Evolutionary conservation across 345 rosid genomes (phyloP), one percentile per base, ranked within the genome.

Genomic region (Camelina neglecta): DNA sequence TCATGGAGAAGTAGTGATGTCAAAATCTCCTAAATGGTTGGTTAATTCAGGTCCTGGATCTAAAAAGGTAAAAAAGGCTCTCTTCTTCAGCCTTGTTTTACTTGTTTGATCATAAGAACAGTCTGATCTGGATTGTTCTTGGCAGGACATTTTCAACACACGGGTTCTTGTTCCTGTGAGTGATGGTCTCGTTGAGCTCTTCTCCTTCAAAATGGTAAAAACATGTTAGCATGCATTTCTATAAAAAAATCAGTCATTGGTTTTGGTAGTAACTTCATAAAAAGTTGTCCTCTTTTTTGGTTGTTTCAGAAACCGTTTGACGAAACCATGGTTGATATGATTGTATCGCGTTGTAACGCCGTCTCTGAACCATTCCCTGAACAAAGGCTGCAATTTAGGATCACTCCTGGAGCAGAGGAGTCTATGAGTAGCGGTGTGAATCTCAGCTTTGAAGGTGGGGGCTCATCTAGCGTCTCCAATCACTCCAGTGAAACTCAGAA

Each of bases 101-200:
- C 49, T 24, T 49, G 21, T 56, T 45, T 57, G 13, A 6, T 57
- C 67, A 47, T 16, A 64, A 71, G 53, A 71, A 48, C 42, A 47
- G 3, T 60, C 59, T 47, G 67, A 45, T 53, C 31, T 53, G 6
- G 48, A 5, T 57, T 53, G 5, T 50, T 48, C 26, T 63, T 77
- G 41, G 65, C 88, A 88, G 94, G 90, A 84, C 63, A 23, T 71
- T 36, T 53, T 71, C 13, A 90, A 86, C 49, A 91, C 98, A 1
- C 82, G 74, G 47, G 93, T 90, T 81, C 57, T 94, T 70, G 81
- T 93, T 64, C 97, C 97, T 1, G 86, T 89, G 8, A 45, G 61
- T 21, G 89, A 93, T 51, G 96, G 98, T 64, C 84, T 91, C 11
- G n/a, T 91, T 63, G 98, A 94, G 93, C 90, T 94, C 20, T 91